Conservation (phyloP, 176 grass and related monocot species). For the Lolium multiflorum region DNA sequence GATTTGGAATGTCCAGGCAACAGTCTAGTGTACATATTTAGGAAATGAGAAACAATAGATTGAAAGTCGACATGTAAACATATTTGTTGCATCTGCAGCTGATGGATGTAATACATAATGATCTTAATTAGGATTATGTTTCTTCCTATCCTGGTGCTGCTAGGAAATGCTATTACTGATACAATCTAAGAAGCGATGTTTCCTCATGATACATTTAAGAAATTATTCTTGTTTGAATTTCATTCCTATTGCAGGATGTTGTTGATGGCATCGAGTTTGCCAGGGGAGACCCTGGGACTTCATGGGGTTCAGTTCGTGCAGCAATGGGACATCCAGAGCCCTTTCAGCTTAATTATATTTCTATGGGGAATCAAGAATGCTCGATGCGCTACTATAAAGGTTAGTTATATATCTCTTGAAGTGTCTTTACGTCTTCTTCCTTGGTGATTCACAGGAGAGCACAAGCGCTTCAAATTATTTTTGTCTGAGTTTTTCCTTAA, state of each 20-base stretch:
- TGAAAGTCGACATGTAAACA: background rate
- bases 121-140: slow-evolving; percentile 4
- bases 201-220: background rate
- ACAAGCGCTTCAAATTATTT: slow-evolving; percentile 5
- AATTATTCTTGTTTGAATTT: background rate
- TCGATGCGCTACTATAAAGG: slow-evolving; percentile 78
- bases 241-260: slow-evolving; percentile 67
- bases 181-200: background rate
- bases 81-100: slow-evolving; percentile 14
- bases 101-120: slow-evolving; percentile 6
- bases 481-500: slow-evolving; percentile 10
- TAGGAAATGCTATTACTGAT: slow-evolving; percentile 8
- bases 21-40: background rate
- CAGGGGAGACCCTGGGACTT: slow-evolving; percentile 66
- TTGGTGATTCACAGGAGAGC: slow-evolving; percentile 3
- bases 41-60: slow-evolving; percentile 28
- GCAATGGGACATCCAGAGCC: slow-evolving; percentile 92
- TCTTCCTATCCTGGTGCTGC: slow-evolving; percentile 8
- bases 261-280: slow-evolving; percentile 93
- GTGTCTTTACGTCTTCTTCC: slow-evolving; percentile 25
- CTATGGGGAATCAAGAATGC: slow-evolving; percentile 95
- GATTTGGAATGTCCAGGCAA: background rate
- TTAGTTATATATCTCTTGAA: slow-evolving; percentile 32
- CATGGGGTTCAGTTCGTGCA: slow-evolving; percentile 84
- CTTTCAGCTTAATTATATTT: slow-evolving; percentile 81